A percentile compares a stretch with the other conserved stretches of the same genome.
Evolutionary conservation across 306 rosid species (phyloP).

Genomic region (Malus sieversii): DNA sequence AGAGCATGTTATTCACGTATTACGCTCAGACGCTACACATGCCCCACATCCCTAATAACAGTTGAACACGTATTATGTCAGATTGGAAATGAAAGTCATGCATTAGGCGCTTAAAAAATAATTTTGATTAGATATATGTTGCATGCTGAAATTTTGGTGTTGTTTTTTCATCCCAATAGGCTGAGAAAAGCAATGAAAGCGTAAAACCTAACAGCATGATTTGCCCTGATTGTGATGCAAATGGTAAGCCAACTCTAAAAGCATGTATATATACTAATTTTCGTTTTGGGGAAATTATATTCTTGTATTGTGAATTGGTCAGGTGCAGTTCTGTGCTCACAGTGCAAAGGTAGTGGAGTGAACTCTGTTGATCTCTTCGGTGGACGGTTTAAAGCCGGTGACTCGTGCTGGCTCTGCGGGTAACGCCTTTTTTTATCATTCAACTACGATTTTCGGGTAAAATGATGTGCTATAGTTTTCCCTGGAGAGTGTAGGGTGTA

Average conservation of each 20-base stretch:
- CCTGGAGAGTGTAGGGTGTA: too few species aligned
- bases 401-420: constrained; percentile 96
- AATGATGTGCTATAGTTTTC: too few species aligned
- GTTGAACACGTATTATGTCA: too few species aligned
- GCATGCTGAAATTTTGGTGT: background rate
- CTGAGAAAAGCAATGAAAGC: constrained; percentile 31
- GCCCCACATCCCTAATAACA: too few species aligned
- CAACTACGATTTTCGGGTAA: background rate
- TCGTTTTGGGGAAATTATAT: too few species aligned
- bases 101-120: too few species aligned
- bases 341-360: constrained; percentile 78
- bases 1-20: too few species aligned
- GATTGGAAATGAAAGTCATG: too few species aligned
- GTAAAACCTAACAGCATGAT: constrained; percentile 65
- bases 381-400: constrained; percentile 80
- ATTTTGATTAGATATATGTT: too few species aligned
- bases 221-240: constrained; percentile 77
- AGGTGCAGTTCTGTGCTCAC: constrained; percentile 68
- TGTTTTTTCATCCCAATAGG: constrained; percentile 27
- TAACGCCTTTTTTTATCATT: background rate
- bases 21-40: accelerated
- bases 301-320: background rate
- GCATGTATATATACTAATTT: background rate
- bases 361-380: constrained; percentile 74
- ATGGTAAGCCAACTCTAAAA: constrained; percentile 36